Percentiles rank a stretch among this genome's conserved stretches.
These are phyloP conservation scores for Pseudogymnoascus sp. DNA, from an alignment of 2,329 filamentous ascomycete genomes.

Conservation along the genomic window DNA sequence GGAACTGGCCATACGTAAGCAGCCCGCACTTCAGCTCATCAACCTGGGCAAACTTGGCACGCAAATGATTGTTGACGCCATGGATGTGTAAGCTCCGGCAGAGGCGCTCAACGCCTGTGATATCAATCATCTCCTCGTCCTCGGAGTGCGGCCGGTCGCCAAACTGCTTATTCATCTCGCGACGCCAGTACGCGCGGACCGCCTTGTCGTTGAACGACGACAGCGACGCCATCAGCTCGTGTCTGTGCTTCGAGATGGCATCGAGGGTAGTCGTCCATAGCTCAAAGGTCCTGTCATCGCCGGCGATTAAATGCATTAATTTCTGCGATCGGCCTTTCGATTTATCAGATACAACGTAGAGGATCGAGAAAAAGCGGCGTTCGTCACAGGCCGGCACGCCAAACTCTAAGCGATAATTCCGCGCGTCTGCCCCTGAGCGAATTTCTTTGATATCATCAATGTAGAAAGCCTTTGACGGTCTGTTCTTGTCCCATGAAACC, in stretches of 20 bases:
- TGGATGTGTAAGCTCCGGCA: constrained; percentile 91
- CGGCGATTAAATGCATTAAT: constrained; percentile 78
- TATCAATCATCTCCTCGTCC: constrained; percentile 64
- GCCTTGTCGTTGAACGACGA: constrained; percentile 78
- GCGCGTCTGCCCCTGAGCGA: constrained; percentile 70
- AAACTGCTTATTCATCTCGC: constrained; percentile 66
- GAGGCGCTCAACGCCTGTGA: constrained; percentile 69
- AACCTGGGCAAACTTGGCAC: constrained; percentile 63
- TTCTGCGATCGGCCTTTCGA: constrained; percentile 64
- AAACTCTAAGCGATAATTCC: constrained; percentile 82
- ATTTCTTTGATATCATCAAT: constrained; percentile 95
- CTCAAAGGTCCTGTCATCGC: constrained; percentile 59
- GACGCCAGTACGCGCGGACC: constrained; percentile 75
- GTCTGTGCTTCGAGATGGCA: constrained; percentile 73
- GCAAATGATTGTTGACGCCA: constrained; percentile 66
- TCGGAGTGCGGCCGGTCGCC: constrained; percentile 40
- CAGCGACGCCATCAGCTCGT: constrained; percentile 82
- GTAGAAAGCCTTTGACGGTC: constrained; percentile 76
- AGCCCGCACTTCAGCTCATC: constrained; percentile 55
- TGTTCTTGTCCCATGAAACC: constrained; percentile 75
- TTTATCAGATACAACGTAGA: constrained; percentile 71
- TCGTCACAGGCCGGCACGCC: constrained; percentile 59
- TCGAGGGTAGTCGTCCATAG: constrained; percentile 81
- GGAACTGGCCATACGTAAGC: constrained; percentile 73
- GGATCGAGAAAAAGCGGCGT: constrained; percentile 76